Base-by-base conservation (phyloP, 2,329 filamentous ascomycete species). In the Xylariales sp. region DNA sequence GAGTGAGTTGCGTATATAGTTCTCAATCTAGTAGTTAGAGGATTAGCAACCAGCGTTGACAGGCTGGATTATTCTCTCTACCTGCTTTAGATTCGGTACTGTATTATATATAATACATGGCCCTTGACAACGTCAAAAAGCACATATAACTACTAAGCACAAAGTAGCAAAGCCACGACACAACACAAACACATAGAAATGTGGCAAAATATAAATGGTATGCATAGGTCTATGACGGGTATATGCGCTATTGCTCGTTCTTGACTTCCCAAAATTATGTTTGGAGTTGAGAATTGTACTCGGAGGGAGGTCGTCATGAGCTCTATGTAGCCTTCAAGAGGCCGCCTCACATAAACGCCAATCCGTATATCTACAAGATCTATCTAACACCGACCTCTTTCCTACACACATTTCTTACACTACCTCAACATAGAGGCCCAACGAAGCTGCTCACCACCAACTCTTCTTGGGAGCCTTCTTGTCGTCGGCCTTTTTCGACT, bases 401-500 rank as follows among this genome's bases (percentile, higher is more conserved):
- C 43, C 48, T 12, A 36, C 61, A 49, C n/a, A 45, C 5, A 55
- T 64, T 18, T 39, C 50, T 62, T 66, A 67, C 55, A 62, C 60
- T 9, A 4, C 48, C 28, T 36, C 14, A 14, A 50, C 10, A 34
- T 46, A 5, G 12, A 49, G 32, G 9, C 30, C 48, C 10, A 28
- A 28, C 6, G 43, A 10, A 28, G 36, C 9, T 34, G 34, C 23
- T 70, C 68, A 76, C 73, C 75, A 75, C 71, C 78, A 81, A 7
- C 59, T 65, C 71, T 78, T 81, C 43, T 75, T 74, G 72, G 72
- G 30, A 71, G 71, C 34, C 73, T 77, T 66, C 75, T 77, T 58
- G 73, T 76, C 65, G 74, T 77, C 70, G 23, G 75, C 71, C 79
- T 85, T 86, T 73, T 84, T 81, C 80, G 82, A 79, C 72, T 86